A percentile compares a stretch with the other conserved stretches of the same genome.
Conservation (phyloP, 148 eudicot species). For the Camellia sinensis region DNA sequence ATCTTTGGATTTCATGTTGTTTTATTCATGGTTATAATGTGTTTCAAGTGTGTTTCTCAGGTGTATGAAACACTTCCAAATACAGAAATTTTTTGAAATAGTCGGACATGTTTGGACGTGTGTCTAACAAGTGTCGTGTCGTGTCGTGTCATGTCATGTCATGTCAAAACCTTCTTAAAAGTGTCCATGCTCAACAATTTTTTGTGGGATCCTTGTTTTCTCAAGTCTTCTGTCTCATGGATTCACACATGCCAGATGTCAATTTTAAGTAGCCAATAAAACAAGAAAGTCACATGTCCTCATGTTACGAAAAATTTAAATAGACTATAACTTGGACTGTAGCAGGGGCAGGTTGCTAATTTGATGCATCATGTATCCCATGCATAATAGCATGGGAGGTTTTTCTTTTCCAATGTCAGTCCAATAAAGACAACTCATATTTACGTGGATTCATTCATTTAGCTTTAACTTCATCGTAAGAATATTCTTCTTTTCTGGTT, state of each 20-base stretch:
- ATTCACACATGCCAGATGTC: background rate
- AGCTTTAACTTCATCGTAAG: background rate
- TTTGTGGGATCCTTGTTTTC: conserved; percentile 3
- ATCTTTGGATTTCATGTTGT: too few species aligned
- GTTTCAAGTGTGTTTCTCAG: too few species aligned
- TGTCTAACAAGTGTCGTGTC: too few species aligned
- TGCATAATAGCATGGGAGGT: background rate
- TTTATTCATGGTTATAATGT: too few species aligned
- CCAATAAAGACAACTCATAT: background rate
- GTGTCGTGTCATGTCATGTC: too few species aligned
- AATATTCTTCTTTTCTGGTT: conserved; percentile 21
- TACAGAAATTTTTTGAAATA: too few species aligned
- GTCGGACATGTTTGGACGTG: too few species aligned
- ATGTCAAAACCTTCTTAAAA: background rate
- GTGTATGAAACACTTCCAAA: too few species aligned
- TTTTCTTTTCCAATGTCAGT: background rate
- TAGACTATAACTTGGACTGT: background rate
- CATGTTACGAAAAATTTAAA: background rate
- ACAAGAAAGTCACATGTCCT: background rate
- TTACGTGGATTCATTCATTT: background rate
- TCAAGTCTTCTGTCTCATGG: background rate
- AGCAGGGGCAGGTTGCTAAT: background rate
- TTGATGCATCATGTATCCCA: background rate
- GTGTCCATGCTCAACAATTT: background rate
- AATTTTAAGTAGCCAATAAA: background rate